Evolutionary conservation across 2,329 filamentous ascomycete genomes (phyloP), one percentile per base, ranked within the genome.

Genomic region (Fusarium nanum): DNA sequence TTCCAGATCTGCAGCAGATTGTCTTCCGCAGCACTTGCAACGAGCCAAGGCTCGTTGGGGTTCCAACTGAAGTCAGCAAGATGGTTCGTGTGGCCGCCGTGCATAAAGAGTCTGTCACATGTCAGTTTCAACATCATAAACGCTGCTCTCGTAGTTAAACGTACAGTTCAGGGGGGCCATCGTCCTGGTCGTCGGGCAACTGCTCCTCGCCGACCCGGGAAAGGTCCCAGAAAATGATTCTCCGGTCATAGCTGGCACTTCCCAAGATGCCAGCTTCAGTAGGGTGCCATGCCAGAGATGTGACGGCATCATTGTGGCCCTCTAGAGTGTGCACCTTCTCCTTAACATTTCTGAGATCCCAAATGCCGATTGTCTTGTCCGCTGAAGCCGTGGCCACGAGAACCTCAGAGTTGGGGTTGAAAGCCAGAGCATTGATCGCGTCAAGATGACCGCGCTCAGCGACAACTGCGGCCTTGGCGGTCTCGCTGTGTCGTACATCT

Each of bases 41-140:
- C 92, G 58, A 98, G 89, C 97, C 97, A 99, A 7, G 95, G 94
- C 76, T 98, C 94, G 78, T 97, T 97, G 73, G 90, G 89, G 81
- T 99, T 99, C 95, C 95, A 99, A 82, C 92, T 95, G 77, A 99
- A 99, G 81, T 99, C 97, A 37, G 93, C 94, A 67, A 99, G 89
- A 72, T 97, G 92, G 82, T 98, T 98, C 13, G 96, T 99, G 83
- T 99, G 97, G 32, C 96, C 96, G 66, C 96, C 96, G 76, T 99
- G 96, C 94, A 99, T 98, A 82, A 99, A 99, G 3, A 99, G 84
- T 48, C 92, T 94, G 63, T 56, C 34, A 8, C 25, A 23, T 7
- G 41, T 64, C 48, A 70, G 70, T 78, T 70, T 79, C 73, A 53
- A 28, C 64, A 42, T 7, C 14, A 20, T 10, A n/a, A 16, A 10